These are phyloP conservation scores for Anethum foeniculum DNA, from an alignment of 140 eudicot genomes.

Conservation along the genomic window DNA sequence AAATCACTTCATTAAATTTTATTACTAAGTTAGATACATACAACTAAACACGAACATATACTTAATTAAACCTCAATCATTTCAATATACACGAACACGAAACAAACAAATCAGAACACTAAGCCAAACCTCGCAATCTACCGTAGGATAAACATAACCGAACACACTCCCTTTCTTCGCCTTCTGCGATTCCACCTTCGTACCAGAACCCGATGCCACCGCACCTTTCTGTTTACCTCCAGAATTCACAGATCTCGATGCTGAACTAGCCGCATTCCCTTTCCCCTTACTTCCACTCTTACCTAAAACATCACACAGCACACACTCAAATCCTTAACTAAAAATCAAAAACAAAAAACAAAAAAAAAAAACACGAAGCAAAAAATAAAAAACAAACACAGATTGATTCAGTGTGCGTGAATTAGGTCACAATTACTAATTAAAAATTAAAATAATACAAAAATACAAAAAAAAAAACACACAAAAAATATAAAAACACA, in stretches of 20 bases:
- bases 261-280: conserved; percentile 19
- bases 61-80: not conserved
- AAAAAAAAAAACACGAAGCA: not conserved
- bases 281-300: conserved; percentile 21
- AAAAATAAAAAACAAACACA: no score
- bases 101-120: not conserved
- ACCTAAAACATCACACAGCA: conserved; percentile 6
- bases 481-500: no score
- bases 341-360: not conserved
- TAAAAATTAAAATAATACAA: no score
- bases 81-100: not conserved
- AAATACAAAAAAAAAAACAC: not conserved
- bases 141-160: conserved; percentile 41
- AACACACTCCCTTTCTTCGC: conserved; percentile 37
- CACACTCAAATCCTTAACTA: not conserved
- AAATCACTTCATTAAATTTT: not conserved
- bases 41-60: not conserved
- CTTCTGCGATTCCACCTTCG: conserved; percentile 25
- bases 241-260: conserved; percentile 28
- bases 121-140: not conserved
- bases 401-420: no score
- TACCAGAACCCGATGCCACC: conserved; percentile 7
- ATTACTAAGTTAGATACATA: not conserved
- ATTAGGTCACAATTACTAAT: no score
- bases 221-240: conserved; percentile 18